Evolutionary conservation across 352 stramenopile genomes (phyloP), one percentile per base, ranked within the genome.

Genomic region (Peronospora destructor): DNA sequence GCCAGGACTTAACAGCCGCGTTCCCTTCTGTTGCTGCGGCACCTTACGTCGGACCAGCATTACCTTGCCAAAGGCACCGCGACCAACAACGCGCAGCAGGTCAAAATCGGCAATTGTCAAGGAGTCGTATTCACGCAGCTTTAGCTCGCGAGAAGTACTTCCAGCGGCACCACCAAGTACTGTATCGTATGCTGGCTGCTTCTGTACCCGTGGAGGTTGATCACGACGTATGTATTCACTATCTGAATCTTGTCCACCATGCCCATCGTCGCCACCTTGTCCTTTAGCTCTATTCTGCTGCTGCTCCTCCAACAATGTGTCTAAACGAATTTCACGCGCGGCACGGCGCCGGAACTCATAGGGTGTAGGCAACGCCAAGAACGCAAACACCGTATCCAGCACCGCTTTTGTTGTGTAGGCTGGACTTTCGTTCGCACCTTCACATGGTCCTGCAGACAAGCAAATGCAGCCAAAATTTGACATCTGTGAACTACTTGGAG

Each of bases 61-160:
- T 10, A 98, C 95, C 55, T 97, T 97, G 14, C 94, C 94, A 62
- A 98, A 98, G 1, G 91, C 91, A 23, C 96, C 97, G 59, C 97
- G 95, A 4, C 97, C 97, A 11, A 99, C 95, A 2, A 99, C 94
- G 19, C 91, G 94, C 17, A 99, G 13, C 2, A 98, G 64, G 52
- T 98, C 85, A 65, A 99, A 99, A 56, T 99, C 95, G 29, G 97
- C 88, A 13, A 97, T 85, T 2, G 61, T 76, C 37, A 95, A 56
- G 2, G 67, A 64, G 21, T 82, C 75, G 38, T 87, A 72, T 44
- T 73, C 70, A 6, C 64, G 61, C 9, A 57, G 64, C 46, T 66
- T 56, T 13, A 69, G 39, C 30, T 68, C 53, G 1, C 43, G 53
- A 40, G 51, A 26, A n/a, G 53, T 38, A n/a, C 48, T 34, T 29